A percentile compares a stretch with the other conserved stretches of the same genome.
Conservation (phyloP, 1,284 basidiomycete species). For the Tilletia caries region DNA sequence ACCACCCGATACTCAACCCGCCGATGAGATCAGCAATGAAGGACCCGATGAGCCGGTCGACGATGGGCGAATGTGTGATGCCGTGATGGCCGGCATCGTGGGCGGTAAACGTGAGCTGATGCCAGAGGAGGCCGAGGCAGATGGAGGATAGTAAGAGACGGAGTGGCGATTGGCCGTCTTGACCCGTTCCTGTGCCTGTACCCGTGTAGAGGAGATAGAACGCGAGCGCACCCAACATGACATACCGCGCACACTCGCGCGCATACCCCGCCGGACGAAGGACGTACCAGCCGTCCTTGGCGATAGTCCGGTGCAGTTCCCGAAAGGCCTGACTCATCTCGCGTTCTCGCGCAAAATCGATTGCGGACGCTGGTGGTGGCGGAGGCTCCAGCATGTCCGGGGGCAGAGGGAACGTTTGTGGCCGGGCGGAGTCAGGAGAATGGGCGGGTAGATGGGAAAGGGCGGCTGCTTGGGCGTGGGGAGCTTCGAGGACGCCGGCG, state of each 20-base stretch:
- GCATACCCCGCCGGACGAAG: slow-evolving; percentile 86
- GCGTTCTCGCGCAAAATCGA: slow-evolving; percentile 65
- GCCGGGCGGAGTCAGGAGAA: slow-evolving; percentile 15
- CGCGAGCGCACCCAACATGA: slow-evolving; percentile 64
- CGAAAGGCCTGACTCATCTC: slow-evolving; percentile 76
- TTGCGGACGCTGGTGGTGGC: slow-evolving; percentile 47
- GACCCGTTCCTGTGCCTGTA: neutral
- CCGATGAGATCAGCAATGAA: slow-evolving; percentile 82
- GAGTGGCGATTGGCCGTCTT: slow-evolving; percentile 18
- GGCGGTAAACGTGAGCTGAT: slow-evolving; percentile 85
- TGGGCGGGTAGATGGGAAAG: neutral
- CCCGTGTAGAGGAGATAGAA: slow-evolving; percentile 59
- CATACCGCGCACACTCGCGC: slow-evolving; percentile 76
- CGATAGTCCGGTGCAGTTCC: slow-evolving; percentile 71
- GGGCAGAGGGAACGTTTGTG: slow-evolving; percentile 41
- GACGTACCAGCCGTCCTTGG: slow-evolving; percentile 77
- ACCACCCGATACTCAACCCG: slow-evolving; percentile 93
- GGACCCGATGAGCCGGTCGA: slow-evolving; percentile 77
- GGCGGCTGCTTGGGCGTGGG: slow-evolving; percentile 9
- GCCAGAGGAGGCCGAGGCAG: slow-evolving; percentile 84
- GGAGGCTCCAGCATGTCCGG: slow-evolving; percentile 52
- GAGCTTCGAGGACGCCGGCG: slow-evolving; percentile 12
- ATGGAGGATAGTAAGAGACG: slow-evolving; percentile 67
- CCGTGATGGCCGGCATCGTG: slow-evolving; percentile 95
- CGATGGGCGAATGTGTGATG: slow-evolving; percentile 79